Percentiles rank a stretch among this genome's conserved stretches.
Conservation (phyloP, 371 early-diverging fungal species). For the Mortierella sp. region DNA sequence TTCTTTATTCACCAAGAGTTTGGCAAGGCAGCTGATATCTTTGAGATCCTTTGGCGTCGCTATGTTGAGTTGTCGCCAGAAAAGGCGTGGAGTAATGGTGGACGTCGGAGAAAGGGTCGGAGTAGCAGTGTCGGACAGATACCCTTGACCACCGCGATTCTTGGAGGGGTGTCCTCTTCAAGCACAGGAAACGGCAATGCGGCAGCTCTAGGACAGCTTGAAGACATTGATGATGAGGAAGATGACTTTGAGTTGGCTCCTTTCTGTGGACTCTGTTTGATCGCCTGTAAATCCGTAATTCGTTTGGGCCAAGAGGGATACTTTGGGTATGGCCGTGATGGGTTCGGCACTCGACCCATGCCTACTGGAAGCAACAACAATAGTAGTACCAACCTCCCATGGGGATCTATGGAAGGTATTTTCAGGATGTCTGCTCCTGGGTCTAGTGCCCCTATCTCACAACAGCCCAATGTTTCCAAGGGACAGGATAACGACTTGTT, state of each 20-base stretch:
- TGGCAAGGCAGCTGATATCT: conserved; percentile 52
- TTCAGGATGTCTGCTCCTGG: conserved; percentile 5
- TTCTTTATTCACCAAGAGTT: conserved; percentile 54
- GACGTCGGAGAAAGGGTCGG: conserved; percentile 29
- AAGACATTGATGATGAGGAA: conserved; percentile 28
- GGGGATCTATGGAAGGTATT: conserved; percentile 4
- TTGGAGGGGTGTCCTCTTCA: too few relatives aligned
- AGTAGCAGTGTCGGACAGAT: conserved; percentile 26
- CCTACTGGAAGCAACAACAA: conserved; percentile 12
- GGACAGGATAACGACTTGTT: conserved; percentile 44
- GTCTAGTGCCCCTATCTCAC: conserved; percentile 13
- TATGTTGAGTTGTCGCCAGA: conserved; percentile 12
- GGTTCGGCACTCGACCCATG: conserved; percentile 28
- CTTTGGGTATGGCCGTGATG: conserved; percentile 49
- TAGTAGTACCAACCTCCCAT: background rate
- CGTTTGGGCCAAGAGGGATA: conserved; percentile 52
- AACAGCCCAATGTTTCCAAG: too few relatives aligned
- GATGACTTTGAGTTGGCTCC: conserved; percentile 56
- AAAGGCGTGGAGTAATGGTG: background rate
- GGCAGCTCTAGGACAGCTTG: background rate
- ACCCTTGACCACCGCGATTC: too few relatives aligned
- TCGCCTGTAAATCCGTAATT: conserved; percentile 49
- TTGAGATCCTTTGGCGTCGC: conserved; percentile 55
- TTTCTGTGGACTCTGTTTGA: conserved; percentile 55
- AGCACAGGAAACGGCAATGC: too few relatives aligned